Conservation (phyloP, 1,284 basidiomycete species). For the Kwoniella shivajii region DNA sequence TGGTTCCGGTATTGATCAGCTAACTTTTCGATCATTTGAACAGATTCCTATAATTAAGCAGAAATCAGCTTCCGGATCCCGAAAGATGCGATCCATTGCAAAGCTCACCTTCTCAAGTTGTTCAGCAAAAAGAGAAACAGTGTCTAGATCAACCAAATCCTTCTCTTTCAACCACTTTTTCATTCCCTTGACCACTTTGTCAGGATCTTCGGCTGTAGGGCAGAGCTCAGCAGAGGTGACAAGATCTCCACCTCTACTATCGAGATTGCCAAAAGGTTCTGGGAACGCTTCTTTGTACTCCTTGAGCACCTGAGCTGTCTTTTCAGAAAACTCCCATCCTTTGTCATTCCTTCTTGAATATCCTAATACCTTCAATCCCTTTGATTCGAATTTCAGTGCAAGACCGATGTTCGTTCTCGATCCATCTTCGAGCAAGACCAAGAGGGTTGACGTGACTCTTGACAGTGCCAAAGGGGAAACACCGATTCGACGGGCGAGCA, state of each 20-base stretch:
- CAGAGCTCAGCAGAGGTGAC: slow-evolving; percentile 74
- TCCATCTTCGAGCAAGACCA: slow-evolving; percentile 75
- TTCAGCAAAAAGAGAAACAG: slow-evolving; percentile 89
- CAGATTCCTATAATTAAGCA: slow-evolving; percentile 63
- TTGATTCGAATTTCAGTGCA: slow-evolving; percentile 94
- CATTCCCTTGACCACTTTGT: slow-evolving; percentile 72
- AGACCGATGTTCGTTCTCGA: slow-evolving; percentile 86
- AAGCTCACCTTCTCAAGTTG: slow-evolving; percentile 76
- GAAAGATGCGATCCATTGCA: neutral
- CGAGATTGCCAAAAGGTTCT: slow-evolving; percentile 72
- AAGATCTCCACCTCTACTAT: slow-evolving; percentile 73
- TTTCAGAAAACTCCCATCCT: slow-evolving; percentile 93
- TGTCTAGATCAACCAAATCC: slow-evolving; percentile 86
- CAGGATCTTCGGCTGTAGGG: slow-evolving; percentile 63
- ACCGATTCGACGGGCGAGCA: slow-evolving; percentile 68
- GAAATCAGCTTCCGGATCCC: neutral
- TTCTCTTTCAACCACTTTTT: slow-evolving; percentile 84
- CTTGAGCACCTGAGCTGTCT: slow-evolving; percentile 75
- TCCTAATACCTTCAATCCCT: slow-evolving; percentile 92
- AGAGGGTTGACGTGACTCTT: slow-evolving; percentile 88
- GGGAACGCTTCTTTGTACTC: slow-evolving; percentile 84
- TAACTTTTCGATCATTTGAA: slow-evolving; percentile 73
- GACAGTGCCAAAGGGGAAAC: slow-evolving; percentile 76
- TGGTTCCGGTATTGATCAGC: slow-evolving; percentile 67
- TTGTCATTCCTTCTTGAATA: slow-evolving; percentile 83